A percentile compares a stretch with the other conserved stretches of the same genome.
Evolutionary conservation across 2,329 filamentous ascomycete species (phyloP).

Genomic region (Scolecobasidium constrictum): DNA sequence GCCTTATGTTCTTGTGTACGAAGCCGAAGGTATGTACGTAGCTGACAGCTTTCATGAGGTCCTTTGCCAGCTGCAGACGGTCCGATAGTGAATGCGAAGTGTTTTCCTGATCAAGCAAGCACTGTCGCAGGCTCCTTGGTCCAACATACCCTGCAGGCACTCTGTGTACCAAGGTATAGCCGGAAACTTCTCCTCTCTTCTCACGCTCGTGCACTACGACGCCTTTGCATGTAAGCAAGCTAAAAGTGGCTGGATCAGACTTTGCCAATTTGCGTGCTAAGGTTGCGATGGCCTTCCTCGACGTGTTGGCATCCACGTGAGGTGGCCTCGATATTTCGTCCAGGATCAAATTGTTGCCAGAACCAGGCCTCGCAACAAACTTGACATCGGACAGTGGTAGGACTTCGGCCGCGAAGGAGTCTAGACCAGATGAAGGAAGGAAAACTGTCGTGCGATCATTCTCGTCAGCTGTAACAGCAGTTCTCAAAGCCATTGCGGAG

Average conservation of each 20-base stretch:
- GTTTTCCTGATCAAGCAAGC: conserved; percentile 12
- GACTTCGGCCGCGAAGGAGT: no score
- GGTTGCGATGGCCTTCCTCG: no score
- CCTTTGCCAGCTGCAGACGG: conserved; percentile 20
- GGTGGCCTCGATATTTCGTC: no score
- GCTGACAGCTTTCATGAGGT: conserved; percentile 23
- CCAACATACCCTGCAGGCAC: not conserved
- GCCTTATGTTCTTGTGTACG: conserved; percentile 37
- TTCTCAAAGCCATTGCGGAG: no score
- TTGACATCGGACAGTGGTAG: no score
- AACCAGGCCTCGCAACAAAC: no score
- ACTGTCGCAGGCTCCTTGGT: conserved; percentile 14
- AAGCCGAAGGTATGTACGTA: conserved; percentile 30
- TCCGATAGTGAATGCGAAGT: conserved; percentile 19
- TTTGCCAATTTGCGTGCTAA: conserved; percentile 1
- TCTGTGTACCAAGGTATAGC: conserved; percentile 9
- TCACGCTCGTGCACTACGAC: no score
- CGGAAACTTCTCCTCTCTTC: not conserved
- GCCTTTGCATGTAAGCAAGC: not conserved
- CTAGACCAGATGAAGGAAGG: no score
- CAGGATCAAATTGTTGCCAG: no score
- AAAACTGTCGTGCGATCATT: no score
- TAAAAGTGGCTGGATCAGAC: conserved; percentile 8
- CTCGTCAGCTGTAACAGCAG: no score
- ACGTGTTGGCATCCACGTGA: no score